phyloP scores from a whole-genome alignment of 495 filamentous ascomycete genomes.

The Parachaetomium inaequale region DNA sequence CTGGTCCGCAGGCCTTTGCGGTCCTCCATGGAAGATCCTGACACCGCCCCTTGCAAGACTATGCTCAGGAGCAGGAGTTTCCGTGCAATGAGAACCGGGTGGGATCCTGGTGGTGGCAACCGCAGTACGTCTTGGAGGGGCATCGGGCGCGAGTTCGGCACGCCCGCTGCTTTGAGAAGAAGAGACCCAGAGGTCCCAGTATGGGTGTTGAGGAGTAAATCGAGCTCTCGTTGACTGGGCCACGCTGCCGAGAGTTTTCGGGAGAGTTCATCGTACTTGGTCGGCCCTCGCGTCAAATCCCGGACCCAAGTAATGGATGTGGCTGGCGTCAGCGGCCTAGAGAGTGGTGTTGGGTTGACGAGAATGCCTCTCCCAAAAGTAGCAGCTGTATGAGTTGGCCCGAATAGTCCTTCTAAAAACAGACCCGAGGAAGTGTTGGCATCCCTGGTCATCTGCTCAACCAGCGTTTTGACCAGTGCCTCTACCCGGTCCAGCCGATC shows the following conservation, averaged over 20 bases:
- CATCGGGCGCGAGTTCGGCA: conserved; percentile 25
- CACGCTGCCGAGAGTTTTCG: background rate
- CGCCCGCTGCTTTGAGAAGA: conserved; percentile 14
- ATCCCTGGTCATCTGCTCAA: conserved; percentile 24
- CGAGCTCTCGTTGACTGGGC: background rate
- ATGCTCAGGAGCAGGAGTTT: conserved; percentile 44
- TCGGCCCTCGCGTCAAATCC: background rate
- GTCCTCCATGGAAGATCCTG: conserved; percentile 21
- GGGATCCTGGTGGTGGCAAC: conserved; percentile 35
- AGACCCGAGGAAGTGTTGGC: too few relatives aligned
- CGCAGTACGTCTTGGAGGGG: background rate
- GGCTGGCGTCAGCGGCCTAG: background rate
- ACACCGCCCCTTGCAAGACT: conserved; percentile 38
- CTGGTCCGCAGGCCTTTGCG: conserved; percentile 15
- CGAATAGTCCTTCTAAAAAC: background rate
- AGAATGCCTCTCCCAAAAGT: background rate
- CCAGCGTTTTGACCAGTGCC: conserved; percentile 29
- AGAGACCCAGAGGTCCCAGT: conserved; percentile 7
- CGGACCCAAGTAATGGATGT: background rate
- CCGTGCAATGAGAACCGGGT: conserved; percentile 47
- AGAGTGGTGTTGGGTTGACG: background rate
- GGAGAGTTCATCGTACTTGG: background rate
- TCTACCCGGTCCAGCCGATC: conserved; percentile 31
- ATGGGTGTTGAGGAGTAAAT: background rate
- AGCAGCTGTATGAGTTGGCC: background rate